Percentiles rank a stretch among this genome's conserved stretches.
Evolutionary conservation across 2,329 filamentous ascomycete genomes (phyloP).

Genomic region (Colletotrichum sp.): DNA sequence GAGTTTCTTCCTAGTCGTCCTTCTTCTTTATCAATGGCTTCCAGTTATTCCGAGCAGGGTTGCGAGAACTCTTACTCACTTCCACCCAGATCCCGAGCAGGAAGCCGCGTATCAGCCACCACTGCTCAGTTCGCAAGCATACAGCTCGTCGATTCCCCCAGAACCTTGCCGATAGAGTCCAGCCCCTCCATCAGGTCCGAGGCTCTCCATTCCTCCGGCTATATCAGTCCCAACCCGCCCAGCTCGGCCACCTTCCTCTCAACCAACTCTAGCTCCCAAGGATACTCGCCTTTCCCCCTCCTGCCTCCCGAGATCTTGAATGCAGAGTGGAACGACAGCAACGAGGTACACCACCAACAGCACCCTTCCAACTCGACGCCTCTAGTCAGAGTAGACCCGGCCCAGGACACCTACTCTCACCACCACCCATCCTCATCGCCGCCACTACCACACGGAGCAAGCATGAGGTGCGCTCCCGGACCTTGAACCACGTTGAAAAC

Average conservation of each 20-base stretch:
- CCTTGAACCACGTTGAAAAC: constrained; percentile 22
- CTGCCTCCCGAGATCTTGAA: constrained; percentile 30
- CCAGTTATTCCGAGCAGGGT: constrained; percentile 27
- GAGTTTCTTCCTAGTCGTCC: constrained; percentile 27
- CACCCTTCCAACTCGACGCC: constrained; percentile 26
- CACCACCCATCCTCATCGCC: constrained; percentile 15
- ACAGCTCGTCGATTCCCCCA: constrained; percentile 28
- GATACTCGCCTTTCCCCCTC: constrained; percentile 31
- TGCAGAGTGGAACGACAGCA: constrained; percentile 33
- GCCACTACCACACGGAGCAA: constrained; percentile 26
- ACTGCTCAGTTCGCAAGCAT: constrained; percentile 29
- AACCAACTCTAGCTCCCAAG: constrained; percentile 24
- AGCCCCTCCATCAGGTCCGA: constrained; percentile 27
- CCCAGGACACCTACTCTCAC: constrained; percentile 29
- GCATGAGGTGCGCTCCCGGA: constrained; percentile 38
- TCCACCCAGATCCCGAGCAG: constrained; percentile 35
- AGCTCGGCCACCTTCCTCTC: constrained; percentile 27
- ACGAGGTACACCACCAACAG: constrained; percentile 22
- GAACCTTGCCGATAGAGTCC: constrained; percentile 24
- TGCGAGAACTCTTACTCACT: constrained; percentile 38
- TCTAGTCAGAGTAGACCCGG: constrained; percentile 36
- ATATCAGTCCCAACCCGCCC: constrained; percentile 29
- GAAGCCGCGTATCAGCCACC: constrained; percentile 33
- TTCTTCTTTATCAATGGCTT: constrained; percentile 32
- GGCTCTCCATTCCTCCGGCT: constrained; percentile 27